Conservation (phyloP, 2,329 filamentous ascomycete species). For the Beauveria bassiana region DNA sequence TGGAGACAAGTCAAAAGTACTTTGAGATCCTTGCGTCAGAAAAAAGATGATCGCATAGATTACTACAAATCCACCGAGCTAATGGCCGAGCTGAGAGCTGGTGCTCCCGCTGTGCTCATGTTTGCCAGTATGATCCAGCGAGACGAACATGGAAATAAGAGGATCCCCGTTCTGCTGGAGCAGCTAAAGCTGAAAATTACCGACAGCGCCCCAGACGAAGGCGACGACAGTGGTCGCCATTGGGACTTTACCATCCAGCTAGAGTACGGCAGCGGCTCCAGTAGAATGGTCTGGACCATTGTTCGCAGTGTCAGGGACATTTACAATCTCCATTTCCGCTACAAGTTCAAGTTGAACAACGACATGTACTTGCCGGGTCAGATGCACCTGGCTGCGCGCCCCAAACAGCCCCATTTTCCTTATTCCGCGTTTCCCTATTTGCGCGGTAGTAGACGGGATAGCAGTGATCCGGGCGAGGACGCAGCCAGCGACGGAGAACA, state of each 20-base stretch:
- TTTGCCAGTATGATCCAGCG: slow-evolving; percentile 96
- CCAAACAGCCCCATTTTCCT: slow-evolving; percentile 85
- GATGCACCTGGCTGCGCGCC: slow-evolving; percentile 56
- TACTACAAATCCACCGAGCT: slow-evolving; percentile 93
- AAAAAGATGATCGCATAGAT: slow-evolving; percentile 83
- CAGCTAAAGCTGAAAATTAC: slow-evolving; percentile 85
- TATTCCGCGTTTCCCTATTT: slow-evolving; percentile 85
- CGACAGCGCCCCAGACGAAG: slow-evolving; percentile 65
- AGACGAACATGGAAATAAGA: slow-evolving; percentile 90
- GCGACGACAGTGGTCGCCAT: slow-evolving; percentile 59
- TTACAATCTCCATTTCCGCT: slow-evolving; percentile 84
- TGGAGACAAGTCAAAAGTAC: slow-evolving; percentile 93
- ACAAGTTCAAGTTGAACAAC: slow-evolving; percentile 78
- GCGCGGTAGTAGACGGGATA: slow-evolving; percentile 69
- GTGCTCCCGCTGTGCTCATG: slow-evolving; percentile 86
- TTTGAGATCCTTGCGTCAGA: slow-evolving; percentile 68
- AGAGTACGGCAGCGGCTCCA: slow-evolving; percentile 92
- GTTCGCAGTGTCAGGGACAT: slow-evolving; percentile 83
- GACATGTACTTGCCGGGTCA: slow-evolving; percentile 71
- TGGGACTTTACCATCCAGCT: slow-evolving; percentile 85
- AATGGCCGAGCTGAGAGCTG: slow-evolving; percentile 89
- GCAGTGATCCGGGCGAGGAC: slow-evolving; percentile 66
- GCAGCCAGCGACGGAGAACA: slow-evolving; percentile 26
- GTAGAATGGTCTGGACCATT: slow-evolving; percentile 94
- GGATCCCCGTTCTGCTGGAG: slow-evolving; percentile 89